A percentile compares a stretch with the other conserved stretches of the same genome.
phyloP scores from a whole-genome alignment of 768 basidiomycete species.

The Suillus paluster region DNA sequence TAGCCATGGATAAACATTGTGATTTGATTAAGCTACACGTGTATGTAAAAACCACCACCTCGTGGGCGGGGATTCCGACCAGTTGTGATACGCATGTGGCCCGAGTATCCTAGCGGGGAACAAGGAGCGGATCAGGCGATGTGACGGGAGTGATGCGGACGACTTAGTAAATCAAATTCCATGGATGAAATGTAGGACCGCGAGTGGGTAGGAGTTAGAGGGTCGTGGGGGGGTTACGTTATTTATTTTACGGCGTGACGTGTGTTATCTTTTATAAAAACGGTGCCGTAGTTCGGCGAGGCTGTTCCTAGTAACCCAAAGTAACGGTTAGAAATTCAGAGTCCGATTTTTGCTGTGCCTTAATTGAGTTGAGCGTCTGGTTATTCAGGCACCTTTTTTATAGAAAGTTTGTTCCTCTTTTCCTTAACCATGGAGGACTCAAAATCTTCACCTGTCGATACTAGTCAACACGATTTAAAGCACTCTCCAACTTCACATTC shows the following conservation, averaged over 20 bases:
- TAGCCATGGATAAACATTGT: background rate
- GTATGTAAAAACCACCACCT: constrained; percentile 12
- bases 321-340: constrained; percentile 22
- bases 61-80: constrained; percentile 2
- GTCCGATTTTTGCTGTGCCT: constrained; percentile 40
- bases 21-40: constrained; percentile 7
- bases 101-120: no score
- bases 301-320: constrained; percentile 39
- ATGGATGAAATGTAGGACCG: constrained; percentile 10
- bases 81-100: no score
- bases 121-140: constrained; percentile 4
- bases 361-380: constrained; percentile 37
- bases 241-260: constrained; percentile 26
- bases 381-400: constrained; percentile 41
- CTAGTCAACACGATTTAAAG: constrained; percentile 16
- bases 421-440: constrained; percentile 40
- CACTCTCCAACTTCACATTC: constrained; percentile 11
- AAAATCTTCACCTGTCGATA: constrained; percentile 34
- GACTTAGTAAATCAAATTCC: constrained; percentile 21
- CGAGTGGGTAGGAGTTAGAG: constrained; percentile 11
- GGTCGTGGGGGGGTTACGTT: constrained; percentile 23
- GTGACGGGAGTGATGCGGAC: background rate
- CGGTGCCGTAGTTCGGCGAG: constrained; percentile 42
- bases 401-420: constrained; percentile 39
- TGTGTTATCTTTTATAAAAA: constrained; percentile 21